Percentiles rank a stretch among this genome's conserved stretches.
phyloP scores from a whole-genome alignment of 2,329 filamentous ascomycete species.

The Claviceps pusilla region DNA sequence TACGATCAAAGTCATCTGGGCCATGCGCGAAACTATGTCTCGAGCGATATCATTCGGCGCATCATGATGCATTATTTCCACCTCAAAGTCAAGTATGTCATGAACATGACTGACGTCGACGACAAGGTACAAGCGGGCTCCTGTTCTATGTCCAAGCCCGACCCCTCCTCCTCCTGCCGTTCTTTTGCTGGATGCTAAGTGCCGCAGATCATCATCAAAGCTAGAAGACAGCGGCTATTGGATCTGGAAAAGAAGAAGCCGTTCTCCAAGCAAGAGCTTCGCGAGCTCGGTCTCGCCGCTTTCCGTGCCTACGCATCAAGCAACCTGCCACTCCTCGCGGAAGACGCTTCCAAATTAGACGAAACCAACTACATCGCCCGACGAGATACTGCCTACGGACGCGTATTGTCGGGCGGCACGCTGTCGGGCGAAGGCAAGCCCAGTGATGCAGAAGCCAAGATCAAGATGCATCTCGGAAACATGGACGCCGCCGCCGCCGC shows the following conservation, averaged over 20 bases:
- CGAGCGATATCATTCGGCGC: constrained; percentile 73
- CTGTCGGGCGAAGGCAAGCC: constrained; percentile 43
- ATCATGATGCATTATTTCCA: constrained; percentile 73
- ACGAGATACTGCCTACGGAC: constrained; percentile 37
- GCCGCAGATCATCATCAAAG: constrained; percentile 40
- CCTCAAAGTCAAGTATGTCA: constrained; percentile 72
- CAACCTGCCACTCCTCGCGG: constrained; percentile 37
- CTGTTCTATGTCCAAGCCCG: no score
- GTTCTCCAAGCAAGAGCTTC: constrained; percentile 31
- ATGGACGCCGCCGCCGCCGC: constrained; percentile 36
- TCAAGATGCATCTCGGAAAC: constrained; percentile 74
- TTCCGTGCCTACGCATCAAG: constrained; percentile 41
- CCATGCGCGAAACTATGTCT: constrained; percentile 82
- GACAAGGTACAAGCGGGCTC: constrained; percentile 39
- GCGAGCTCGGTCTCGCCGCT: constrained; percentile 33
- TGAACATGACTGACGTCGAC: constrained; percentile 83
- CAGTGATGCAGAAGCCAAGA: constrained; percentile 68
- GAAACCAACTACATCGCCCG: constrained; percentile 33
- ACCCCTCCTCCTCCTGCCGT: no score
- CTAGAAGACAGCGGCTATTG: constrained; percentile 67
- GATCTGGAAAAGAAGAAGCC: constrained; percentile 62
- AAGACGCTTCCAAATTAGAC: constrained; percentile 28
- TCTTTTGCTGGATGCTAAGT: neutral
- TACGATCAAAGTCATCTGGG: constrained; percentile 72
- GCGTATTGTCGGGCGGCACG: constrained; percentile 39